These are phyloP conservation scores for Metschnikowia henanensis DNA, from an alignment of 805 yeast genomes.

Conservation along the genomic window DNA sequence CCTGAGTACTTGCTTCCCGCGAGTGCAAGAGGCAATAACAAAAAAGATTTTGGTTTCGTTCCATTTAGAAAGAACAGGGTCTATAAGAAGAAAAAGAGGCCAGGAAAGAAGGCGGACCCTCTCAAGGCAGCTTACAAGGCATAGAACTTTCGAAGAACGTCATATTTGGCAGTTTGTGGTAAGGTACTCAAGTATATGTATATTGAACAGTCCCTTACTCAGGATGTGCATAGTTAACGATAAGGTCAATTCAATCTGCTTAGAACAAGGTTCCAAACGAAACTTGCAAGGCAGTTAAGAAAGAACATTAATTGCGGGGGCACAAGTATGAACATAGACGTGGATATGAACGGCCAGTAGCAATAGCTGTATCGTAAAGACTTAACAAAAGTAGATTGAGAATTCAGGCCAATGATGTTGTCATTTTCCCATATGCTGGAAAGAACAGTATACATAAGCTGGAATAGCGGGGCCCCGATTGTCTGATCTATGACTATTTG, in stretches of 20 bases:
- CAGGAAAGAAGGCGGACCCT: slow-evolving; percentile 58
- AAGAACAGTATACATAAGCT: slow-evolving; percentile 47
- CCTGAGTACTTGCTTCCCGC: slow-evolving; percentile 91
- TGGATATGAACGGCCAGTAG: slow-evolving; percentile 61
- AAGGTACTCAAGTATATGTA: slow-evolving; percentile 10
- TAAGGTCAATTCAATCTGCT: slow-evolving; percentile 12
- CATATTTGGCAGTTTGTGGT: background rate
- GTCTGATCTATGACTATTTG: slow-evolving; percentile 54
- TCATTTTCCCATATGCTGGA: slow-evolving; percentile 56
- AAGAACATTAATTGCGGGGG: slow-evolving; percentile 56
- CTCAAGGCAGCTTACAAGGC: slow-evolving; percentile 43
- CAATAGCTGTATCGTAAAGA: slow-evolving; percentile 53
- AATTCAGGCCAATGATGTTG: slow-evolving; percentile 25
- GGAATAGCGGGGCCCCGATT: slow-evolving; percentile 56
- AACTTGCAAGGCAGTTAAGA: slow-evolving; percentile 54
- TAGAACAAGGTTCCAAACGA: slow-evolving; percentile 56
- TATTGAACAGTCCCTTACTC: background rate
- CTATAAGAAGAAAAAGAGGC: slow-evolving; percentile 41
- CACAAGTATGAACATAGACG: slow-evolving; percentile 47
- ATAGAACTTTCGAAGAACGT: background rate
- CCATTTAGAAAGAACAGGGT: slow-evolving; percentile 64
- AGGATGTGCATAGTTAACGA: background rate
- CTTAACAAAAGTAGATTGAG: slow-evolving; percentile 37
- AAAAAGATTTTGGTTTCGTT: slow-evolving; percentile 63
- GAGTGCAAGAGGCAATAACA: slow-evolving; percentile 56